A percentile compares a stretch with the other conserved stretches of the same genome.
phyloP scores from a whole-genome alignment of 2,329 filamentous ascomycete genomes.

The Colletotrichum karsti region DNA sequence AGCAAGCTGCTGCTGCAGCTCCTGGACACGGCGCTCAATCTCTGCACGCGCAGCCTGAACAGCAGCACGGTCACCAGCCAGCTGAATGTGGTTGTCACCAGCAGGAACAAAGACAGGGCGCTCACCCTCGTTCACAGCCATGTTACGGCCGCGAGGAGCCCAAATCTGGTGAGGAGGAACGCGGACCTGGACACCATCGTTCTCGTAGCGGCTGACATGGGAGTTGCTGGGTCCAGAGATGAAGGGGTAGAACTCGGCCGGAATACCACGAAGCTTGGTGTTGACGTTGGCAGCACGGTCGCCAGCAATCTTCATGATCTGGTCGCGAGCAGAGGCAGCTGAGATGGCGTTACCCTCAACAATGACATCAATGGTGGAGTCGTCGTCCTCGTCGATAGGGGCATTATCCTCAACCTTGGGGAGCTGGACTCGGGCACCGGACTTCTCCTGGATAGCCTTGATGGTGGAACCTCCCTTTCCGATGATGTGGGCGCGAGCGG shows the following conservation, averaged over 20 bases:
- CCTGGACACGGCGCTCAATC: conserved; percentile 80
- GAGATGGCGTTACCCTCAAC: conserved; percentile 93
- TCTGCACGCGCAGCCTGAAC: conserved; percentile 82
- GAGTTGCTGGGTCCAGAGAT: conserved; percentile 82
- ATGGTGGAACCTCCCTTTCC: conserved; percentile 91
- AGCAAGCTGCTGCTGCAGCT: conserved; percentile 79
- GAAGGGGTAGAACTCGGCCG: conserved; percentile 95
- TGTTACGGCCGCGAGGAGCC: conserved; percentile 47
- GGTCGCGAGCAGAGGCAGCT: conserved; percentile 82
- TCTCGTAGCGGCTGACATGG: conserved; percentile 73
- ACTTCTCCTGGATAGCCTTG: conserved; percentile 87
- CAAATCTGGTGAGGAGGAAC: conserved; percentile 85
- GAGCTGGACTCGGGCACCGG: conserved; percentile 89
- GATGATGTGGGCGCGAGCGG: conserved; percentile 89
- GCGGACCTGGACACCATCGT: conserved; percentile 80
- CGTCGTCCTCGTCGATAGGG: conserved; percentile 72
- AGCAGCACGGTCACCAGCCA: conserved; percentile 85
- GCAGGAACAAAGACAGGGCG: conserved; percentile 76
- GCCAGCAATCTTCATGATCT: conserved; percentile 87
- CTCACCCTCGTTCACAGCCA: conserved; percentile 55
- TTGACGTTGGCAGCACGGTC: conserved; percentile 86
- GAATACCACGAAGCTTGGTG: conserved; percentile 83
- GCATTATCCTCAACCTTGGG: conserved; percentile 77
- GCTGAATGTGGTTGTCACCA: conserved; percentile 81
- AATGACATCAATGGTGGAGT: conserved; percentile 83